phyloP scores from a whole-genome alignment of 441 rosid species.

The Syzygium syzygioides region DNA sequence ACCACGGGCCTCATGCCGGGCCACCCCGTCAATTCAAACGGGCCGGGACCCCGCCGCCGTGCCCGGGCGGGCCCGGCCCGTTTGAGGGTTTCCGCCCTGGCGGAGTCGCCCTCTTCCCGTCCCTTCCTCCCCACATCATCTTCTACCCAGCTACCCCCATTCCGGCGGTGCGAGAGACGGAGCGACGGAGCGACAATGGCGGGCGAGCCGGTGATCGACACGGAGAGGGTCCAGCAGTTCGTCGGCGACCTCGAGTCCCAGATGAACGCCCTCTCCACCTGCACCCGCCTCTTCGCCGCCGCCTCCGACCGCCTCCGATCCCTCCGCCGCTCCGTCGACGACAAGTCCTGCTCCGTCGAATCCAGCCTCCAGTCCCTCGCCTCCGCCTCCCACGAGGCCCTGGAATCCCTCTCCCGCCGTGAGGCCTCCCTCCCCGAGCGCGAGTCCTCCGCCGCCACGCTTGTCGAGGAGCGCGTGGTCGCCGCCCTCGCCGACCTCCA shows the following conservation, averaged over 20 bases:
- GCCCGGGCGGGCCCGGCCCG: background rate
- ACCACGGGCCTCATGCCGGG: background rate
- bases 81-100: background rate
- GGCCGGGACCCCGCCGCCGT: background rate
- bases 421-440: conserved; percentile 35
- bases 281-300: conserved; percentile 35
- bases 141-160: background rate
- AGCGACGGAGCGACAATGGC: conserved; percentile 16
- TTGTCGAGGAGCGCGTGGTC: conserved; percentile 21
- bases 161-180: background rate
- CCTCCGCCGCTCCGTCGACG: conserved; percentile 25
- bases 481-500: conserved; percentile 26
- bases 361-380: conserved; percentile 27
- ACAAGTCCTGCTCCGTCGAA: conserved; percentile 33
- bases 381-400: conserved; percentile 19
- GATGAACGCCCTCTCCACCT: conserved; percentile 30
- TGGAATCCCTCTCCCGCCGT: conserved; percentile 25
- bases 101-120: background rate
- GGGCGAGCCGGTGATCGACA: conserved; percentile 15
- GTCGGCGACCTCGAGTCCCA: conserved; percentile 32
- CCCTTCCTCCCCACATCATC: background rate
- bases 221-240: conserved; percentile 35
- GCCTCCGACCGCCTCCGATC: conserved; percentile 37
- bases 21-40: background rate
- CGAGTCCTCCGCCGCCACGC: conserved; percentile 30